phyloP scores from a whole-genome alignment of 805 yeast genomes.

The Schwanniomyces pseudopolymorphus region DNA sequence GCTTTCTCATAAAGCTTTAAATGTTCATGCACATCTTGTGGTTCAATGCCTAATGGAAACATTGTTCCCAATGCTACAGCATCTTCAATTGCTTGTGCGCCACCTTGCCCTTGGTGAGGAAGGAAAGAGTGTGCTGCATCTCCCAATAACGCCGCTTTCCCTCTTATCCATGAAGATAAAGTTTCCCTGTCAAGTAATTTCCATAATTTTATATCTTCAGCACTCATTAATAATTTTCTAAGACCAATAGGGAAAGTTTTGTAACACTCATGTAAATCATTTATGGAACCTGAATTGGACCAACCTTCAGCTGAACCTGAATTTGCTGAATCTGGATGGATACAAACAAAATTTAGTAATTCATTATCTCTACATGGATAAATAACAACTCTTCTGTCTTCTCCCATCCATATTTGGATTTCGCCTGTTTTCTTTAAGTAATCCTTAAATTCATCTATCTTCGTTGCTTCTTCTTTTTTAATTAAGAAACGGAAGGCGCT shows the following conservation, averaged over 20 bases:
- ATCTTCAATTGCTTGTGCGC: constrained; percentile 5
- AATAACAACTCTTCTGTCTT: background rate
- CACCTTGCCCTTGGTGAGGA: constrained; percentile 5
- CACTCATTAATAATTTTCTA: background rate
- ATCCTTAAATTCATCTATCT: background rate
- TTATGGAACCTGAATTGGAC: background rate
- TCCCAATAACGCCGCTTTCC: constrained; percentile 3
- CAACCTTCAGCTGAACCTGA: constrained; percentile 2
- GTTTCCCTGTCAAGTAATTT: constrained; percentile 1
- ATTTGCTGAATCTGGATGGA: constrained; percentile 1
- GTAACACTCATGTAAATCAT: background rate
- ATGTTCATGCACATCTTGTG: background rate
- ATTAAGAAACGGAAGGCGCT: background rate
- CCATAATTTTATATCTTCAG: background rate
- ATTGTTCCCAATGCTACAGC: constrained; percentile 3
- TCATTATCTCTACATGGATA: background rate
- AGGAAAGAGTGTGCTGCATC: constrained; percentile 4
- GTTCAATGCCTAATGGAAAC: constrained; percentile 2
- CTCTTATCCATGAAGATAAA: constrained; percentile 1
- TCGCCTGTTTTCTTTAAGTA: background rate
- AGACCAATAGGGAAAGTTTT: constrained; percentile 1
- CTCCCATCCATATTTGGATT: background rate
- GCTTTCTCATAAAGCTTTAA: constrained; percentile 1
- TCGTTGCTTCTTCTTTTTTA: background rate
- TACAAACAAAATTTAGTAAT: background rate